Evolutionary conservation across 768 basidiomycete species (phyloP), one percentile per base, ranked within the genome.

Genomic region (Boletus vinaceobasis): DNA sequence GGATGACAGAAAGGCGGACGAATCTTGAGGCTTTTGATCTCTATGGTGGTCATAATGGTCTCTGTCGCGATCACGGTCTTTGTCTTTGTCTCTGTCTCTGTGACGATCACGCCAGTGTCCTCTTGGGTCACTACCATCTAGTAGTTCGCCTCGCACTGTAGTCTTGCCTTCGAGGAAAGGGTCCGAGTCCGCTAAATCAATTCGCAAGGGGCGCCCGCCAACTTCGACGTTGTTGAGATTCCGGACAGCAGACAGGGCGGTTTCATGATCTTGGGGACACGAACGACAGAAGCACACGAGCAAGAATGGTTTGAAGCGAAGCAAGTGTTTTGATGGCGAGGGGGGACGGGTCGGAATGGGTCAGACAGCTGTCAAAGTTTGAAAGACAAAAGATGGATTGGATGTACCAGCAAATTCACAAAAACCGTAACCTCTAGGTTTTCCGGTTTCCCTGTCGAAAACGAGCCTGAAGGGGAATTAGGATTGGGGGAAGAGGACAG

Each of bases 201-300:
- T 95, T 46, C 95, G 86, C 42, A 99, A 78, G 2, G 90, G 88
- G 9, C 97, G 85, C 4, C 97, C 97, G 52, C 90, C 93, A 32
- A 98, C 90, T 62, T 93, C 92, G 48, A 84, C 84, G 57, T 90
- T 92, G 72, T 97, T 93, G 46, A 99, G 82, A 67, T 98, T 99
- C 64, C 97, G 87, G 15, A 99, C 93, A 45, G 97, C 97, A 48
- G 93, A 96, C 26, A 84, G 73, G 7, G 97, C 97, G 23, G 97
- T 98, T 73, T 97, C 95, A 70, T 96, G 91, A 73, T 99, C 97
- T 90, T 71, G 61, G 50, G 42, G 44, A 44, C 50, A 58, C 21
- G 40, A 52, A 65, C 35, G 45, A 55, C 43, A 40, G 31, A 44
- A 50, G 48, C 54, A 65, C 61, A 60, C 60, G 55, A 53, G 33